Conservation (phyloP, 2,329 filamentous ascomycete species). For the Pseudofabraea citricarpa region DNA sequence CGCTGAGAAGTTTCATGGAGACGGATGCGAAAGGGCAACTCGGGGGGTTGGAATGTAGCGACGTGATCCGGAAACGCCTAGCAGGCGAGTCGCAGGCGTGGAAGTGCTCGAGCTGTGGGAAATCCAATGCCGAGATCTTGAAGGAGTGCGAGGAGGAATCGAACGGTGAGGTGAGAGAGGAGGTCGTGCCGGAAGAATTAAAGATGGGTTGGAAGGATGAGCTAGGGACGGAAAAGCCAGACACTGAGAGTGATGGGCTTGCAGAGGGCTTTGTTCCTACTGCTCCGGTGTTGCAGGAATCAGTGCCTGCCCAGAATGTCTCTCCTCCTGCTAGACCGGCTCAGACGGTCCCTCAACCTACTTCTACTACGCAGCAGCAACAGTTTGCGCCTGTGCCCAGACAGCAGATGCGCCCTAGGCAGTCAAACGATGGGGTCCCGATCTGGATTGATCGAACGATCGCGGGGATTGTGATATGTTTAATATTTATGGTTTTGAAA, state of each 20-base stretch:
- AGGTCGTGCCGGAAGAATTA: constrained; percentile 47
- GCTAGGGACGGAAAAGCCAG: constrained; percentile 41
- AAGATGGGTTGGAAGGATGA: constrained; percentile 68
- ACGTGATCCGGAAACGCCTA: constrained; percentile 61
- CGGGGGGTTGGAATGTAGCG: constrained; percentile 76
- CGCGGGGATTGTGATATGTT: constrained; percentile 61
- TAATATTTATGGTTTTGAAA: constrained; percentile 66
- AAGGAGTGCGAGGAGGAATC: constrained; percentile 60
- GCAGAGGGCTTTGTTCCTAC: constrained; percentile 56
- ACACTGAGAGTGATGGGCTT: constrained; percentile 41
- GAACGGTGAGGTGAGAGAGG: constrained; percentile 31
- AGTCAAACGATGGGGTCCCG: constrained; percentile 49
- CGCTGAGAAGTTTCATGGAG: constrained; percentile 87
- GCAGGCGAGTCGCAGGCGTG: constrained; percentile 63
- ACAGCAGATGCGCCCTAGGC: constrained; percentile 14
- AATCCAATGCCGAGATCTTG: constrained; percentile 70
- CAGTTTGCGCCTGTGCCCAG: constrained; percentile 16
- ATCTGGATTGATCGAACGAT: constrained; percentile 82
- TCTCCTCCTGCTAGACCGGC: constrained; percentile 22
- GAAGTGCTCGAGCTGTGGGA: constrained; percentile 66
- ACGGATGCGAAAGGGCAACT: constrained; percentile 83
- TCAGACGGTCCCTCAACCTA: constrained; percentile 30
- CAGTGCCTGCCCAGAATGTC: constrained; percentile 13
- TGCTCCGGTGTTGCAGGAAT: constrained; percentile 22
- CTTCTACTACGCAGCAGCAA: constrained; percentile 16